Percentiles rank a stretch among this genome's conserved stretches.
Evolutionary conservation across 345 rosid species (phyloP).

Genomic region (Rhizophora mangle): DNA sequence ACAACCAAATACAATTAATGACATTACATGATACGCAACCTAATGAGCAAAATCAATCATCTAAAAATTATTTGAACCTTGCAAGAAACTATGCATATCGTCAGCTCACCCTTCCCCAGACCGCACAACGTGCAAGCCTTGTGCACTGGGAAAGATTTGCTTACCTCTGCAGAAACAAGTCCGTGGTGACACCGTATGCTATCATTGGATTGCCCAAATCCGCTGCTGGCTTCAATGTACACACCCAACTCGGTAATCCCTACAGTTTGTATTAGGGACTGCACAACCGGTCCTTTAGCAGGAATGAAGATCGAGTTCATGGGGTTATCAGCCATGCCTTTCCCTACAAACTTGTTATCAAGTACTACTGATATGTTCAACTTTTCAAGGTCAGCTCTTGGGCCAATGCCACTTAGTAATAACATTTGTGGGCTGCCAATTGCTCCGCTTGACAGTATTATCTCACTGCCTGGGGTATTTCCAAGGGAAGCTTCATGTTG

Average conservation of each 20-base stretch:
- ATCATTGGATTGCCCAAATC: conserved; percentile 69
- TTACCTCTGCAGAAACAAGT: conserved; percentile 79
- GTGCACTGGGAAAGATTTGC: not conserved
- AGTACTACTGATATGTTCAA: conserved; percentile 60
- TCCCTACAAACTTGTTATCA: conserved; percentile 66
- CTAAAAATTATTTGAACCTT: too few species aligned
- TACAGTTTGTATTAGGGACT: conserved; percentile 84
- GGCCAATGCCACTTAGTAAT: conserved; percentile 87
- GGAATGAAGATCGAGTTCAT: conserved; percentile 86
- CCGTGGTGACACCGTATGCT: conserved; percentile 85
- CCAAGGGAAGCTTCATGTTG: conserved; percentile 60
- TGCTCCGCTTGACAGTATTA: conserved; percentile 81
- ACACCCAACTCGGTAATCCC: conserved; percentile 91
- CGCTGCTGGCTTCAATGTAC: conserved; percentile 91
- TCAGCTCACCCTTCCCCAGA: too few species aligned
- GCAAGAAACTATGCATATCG: too few species aligned
- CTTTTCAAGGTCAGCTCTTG: conserved; percentile 57
- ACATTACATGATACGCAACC: too few species aligned
- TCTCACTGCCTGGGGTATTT: conserved; percentile 55
- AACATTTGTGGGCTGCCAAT: conserved; percentile 89
- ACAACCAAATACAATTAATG: too few species aligned
- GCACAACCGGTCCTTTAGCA: conserved; percentile 48
- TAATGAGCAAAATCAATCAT: too few species aligned
- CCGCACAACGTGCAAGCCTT: too few species aligned
- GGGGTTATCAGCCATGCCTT: conserved; percentile 92